Base-by-base conservation (phyloP, 2,329 filamentous ascomycete species). In the Aspergillus spinulosporus region DNA sequence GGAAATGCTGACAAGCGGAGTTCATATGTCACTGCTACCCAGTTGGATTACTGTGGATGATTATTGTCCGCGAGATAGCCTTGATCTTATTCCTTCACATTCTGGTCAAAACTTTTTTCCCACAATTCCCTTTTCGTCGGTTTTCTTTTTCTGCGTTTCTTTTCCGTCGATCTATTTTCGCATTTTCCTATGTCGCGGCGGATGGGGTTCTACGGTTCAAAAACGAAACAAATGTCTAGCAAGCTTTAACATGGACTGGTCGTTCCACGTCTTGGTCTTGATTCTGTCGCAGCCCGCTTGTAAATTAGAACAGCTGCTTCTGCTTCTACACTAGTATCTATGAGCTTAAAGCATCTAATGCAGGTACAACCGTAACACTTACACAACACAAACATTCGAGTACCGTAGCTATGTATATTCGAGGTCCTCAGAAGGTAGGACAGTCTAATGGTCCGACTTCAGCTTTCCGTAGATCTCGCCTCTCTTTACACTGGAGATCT, bases 121-220 rank as follows among this genome's bases (percentile, higher is more conserved):
- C 21, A 21, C 26, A 32, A 37, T 37, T 28, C 43, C 26, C 43
- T 29, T 7, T 45, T 45, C 9, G 21, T n/a, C 43, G 28, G 43
- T 47, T 45, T 65, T 62, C 57, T 51, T 14, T 40, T 54, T 21
- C 53, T 54, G 62, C 63, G 65, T 28, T 63, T 64, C 58, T 64
- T 58, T 61, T 63, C 12, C 63, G 57, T 63, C 66, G 21, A 21
- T 52, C 63, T 64, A 57, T 62, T 63, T 65, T 60, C 58, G 57
- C 45, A 51, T 55, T 61, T 70, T 67, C 67, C 63, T 60, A 67
- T 66, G 62, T 66, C 49, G 28, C 53, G 56, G 55, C 53, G 42
- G 51, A 53, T 53, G 57, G 52, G 57, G 43, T 56, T 50, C 36
- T 37, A 44, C 21, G 55, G 55, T 53, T 53, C 55, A 32, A 57